These are phyloP conservation scores for Stachybotrys elegans DNA, from an alignment of 2,329 filamentous ascomycete species.

Conservation along the genomic window DNA sequence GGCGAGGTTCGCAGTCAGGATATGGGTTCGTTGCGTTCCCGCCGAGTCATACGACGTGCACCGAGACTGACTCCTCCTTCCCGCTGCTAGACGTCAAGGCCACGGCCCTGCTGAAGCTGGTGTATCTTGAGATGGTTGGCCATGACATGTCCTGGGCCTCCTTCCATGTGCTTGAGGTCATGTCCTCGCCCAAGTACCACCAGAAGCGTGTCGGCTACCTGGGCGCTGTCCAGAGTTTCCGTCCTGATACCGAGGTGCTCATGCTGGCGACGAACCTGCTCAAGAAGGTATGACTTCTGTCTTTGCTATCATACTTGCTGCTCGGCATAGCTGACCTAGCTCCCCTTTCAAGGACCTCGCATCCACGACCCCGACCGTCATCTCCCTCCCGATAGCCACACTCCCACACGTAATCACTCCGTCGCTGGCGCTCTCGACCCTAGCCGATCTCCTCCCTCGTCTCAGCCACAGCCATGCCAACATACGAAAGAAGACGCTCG, in stretches of 20 bases:
- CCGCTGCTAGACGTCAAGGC: conserved; percentile 77
- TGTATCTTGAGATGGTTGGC: conserved; percentile 98
- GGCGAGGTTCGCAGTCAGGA: conserved; percentile 88
- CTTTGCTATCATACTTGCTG: too few relatives aligned
- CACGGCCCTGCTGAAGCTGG: conserved; percentile 88
- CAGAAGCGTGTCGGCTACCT: conserved; percentile 96
- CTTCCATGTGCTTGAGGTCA: conserved; percentile 97
- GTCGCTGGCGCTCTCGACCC: conserved; percentile 82
- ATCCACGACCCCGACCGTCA: conserved; percentile 66
- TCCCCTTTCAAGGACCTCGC: conserved; percentile 59
- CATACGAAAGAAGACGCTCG: conserved; percentile 92
- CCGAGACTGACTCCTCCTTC: neutral
- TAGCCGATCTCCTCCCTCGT: conserved; percentile 80
- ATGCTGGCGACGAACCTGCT: conserved; percentile 96
- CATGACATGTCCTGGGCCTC: conserved; percentile 99
- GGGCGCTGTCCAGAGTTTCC: conserved; percentile 92
- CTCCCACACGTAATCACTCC: conserved; percentile 95
- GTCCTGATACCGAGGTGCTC: conserved; percentile 90
- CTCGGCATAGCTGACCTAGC: neutral
- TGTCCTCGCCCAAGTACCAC: conserved; percentile 91
- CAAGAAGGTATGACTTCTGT: conserved; percentile 67
- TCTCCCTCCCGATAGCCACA: conserved; percentile 80
- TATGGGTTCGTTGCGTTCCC: conserved; percentile 59
- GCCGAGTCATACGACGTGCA: neutral
- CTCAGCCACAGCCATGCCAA: conserved; percentile 79